Base-by-base conservation (phyloP, 2,329 filamentous ascomycete species). In the Xylaria sp. region DNA sequence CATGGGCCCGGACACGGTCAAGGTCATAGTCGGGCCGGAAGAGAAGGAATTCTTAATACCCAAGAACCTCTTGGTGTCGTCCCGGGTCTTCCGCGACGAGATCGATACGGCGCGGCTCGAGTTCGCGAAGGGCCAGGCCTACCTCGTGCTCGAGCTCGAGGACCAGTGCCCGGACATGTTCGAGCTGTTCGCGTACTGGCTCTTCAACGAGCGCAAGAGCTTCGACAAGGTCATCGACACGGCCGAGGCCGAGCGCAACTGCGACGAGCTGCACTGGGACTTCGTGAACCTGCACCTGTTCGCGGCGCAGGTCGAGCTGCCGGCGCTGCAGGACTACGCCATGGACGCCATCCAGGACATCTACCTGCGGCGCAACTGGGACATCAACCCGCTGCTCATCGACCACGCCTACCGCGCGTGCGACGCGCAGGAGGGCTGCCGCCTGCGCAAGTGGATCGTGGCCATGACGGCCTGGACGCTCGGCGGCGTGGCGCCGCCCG, bases 341-440 rank as follows among this genome's bases (percentile, higher is more conserved):
- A 84, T 84, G 76, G 82, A 85, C 60, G 77, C 78, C 37, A 69
- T 85, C 17, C 82, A 85, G 66, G 82, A 85, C 61, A 68, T 85
- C 16, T 84, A 85, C 64, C 78, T 85, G 38, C 75, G 77, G 13
- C 76, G 78, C 64, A 79, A 85, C 72, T 85, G 81, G 81, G 79
- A 83, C 61, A 78, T 85, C 51, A 77, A 77, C 2, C 76, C 79
- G 1, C 70, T 71, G 21, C 76, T 85, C 44, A 69, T 85, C 51
- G 67, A 69, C 49, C 81, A 78, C 56, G 72, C 84, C 9, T 85
- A 84, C 68, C 75, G 70, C n/a, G 74, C 80, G 58, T 81, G 79
- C 65, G 77, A 82, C 45, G 67, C 76, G 11, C 66, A 75, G 22
- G 72, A 77, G 34, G 75, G 80, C 48, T 75, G 79, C 39, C 77